These are phyloP conservation scores for Mycena latifolia DNA, from an alignment of 768 basidiomycete species.

Conservation along the genomic window DNA sequence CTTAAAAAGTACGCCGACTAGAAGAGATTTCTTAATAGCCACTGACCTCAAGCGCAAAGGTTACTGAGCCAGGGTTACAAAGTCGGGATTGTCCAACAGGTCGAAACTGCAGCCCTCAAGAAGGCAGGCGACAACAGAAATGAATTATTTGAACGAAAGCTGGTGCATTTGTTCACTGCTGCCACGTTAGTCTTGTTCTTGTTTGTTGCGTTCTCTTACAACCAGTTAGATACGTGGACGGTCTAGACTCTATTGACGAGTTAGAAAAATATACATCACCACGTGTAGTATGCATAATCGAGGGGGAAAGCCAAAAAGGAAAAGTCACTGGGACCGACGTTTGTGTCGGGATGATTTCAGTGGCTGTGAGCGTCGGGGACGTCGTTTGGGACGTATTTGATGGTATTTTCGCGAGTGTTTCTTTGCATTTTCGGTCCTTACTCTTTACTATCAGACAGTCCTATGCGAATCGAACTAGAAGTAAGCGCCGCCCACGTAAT, in stretches of 20 bases:
- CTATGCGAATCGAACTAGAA: slow-evolving; percentile 92
- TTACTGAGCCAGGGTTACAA: slow-evolving; percentile 83
- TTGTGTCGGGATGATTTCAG: slow-evolving; percentile 78
- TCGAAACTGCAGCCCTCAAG: slow-evolving; percentile 91
- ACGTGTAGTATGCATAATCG: slow-evolving; percentile 79
- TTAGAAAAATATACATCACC: slow-evolving; percentile 68
- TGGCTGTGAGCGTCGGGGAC: slow-evolving; percentile 91
- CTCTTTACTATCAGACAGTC: slow-evolving; percentile 63
- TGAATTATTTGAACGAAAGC: slow-evolving; percentile 76
- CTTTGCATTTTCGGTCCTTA: not conserved
- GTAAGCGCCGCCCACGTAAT: slow-evolving; percentile 49
- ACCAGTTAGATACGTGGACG: slow-evolving; percentile 81
- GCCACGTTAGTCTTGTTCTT: slow-evolving; percentile 73
- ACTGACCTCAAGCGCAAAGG: slow-evolving; percentile 49
- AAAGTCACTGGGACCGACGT: slow-evolving; percentile 49
- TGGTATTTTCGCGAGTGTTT: slow-evolving; percentile 56
- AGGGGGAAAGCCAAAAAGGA: slow-evolving; percentile 56
- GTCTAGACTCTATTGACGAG: slow-evolving; percentile 76
- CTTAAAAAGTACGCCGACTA: slow-evolving; percentile 73
- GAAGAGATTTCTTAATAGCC: not conserved
- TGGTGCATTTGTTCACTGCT: slow-evolving; percentile 87
- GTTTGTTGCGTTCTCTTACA: slow-evolving; percentile 8
- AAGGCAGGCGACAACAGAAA: slow-evolving; percentile 83
- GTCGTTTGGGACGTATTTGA: slow-evolving; percentile 94
- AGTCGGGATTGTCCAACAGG: slow-evolving; percentile 87